Conservation (phyloP, 164 flowering plant species). For the Houttuynia cordata region DNA sequence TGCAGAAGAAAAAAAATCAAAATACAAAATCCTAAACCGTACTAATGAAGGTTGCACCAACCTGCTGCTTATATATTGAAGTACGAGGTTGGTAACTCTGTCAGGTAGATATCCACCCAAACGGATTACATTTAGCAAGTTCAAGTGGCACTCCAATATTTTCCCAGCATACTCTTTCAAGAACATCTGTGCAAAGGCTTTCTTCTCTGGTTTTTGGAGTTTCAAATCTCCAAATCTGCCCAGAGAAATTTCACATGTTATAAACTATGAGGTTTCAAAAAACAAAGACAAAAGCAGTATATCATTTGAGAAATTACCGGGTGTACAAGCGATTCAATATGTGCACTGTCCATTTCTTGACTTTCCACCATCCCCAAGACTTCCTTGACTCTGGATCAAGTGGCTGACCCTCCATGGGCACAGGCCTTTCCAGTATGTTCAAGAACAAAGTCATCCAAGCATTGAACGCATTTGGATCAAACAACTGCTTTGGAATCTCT, state of each 20-base stretch:
- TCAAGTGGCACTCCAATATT: slow-evolving; percentile 83
- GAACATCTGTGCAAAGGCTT: slow-evolving; percentile 90
- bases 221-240: slow-evolving; percentile 92
- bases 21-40: no score
- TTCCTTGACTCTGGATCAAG: slow-evolving; percentile 81
- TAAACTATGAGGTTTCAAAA: neutral
- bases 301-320: slow-evolving; percentile 45
- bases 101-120: slow-evolving; percentile 94
- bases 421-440: slow-evolving; percentile 87
- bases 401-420: slow-evolving; percentile 91
- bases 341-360: slow-evolving; percentile 97
- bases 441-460: slow-evolving; percentile 96
- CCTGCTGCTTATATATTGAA: slow-evolving; percentile 97
- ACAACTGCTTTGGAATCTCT: slow-evolving; percentile 90
- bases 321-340: slow-evolving; percentile 90
- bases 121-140: slow-evolving; percentile 77
- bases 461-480: slow-evolving; percentile 81
- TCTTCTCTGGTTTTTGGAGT: slow-evolving; percentile 83
- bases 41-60: slow-evolving; percentile 12
- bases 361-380: slow-evolving; percentile 99
- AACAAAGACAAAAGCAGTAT: neutral
- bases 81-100: slow-evolving; percentile 84
- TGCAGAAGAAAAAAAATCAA: neutral
- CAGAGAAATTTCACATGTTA: neutral
- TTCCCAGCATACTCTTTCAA: slow-evolving; percentile 88